Evolutionary conservation across 306 rosid genomes (phyloP).

Genomic region (Vigna nakashimae): DNA sequence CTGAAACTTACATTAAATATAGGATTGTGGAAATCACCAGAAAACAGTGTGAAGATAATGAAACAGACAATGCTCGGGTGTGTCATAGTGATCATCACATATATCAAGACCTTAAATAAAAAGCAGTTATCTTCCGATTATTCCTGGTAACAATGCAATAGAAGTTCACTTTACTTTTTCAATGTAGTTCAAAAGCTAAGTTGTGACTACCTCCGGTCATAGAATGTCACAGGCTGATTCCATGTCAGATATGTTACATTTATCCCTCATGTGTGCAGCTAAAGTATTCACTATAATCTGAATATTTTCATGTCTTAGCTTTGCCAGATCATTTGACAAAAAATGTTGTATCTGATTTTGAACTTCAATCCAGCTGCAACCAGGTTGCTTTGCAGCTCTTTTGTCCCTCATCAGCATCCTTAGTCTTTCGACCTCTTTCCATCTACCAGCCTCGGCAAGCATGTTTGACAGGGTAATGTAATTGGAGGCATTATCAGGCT

Average conservation of each 20-base stretch:
- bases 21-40: conserved; percentile 83
- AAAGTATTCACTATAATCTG: conserved; percentile 50
- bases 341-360: conserved; percentile 62
- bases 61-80: conserved; percentile 90
- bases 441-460: conserved; percentile 76
- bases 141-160: conserved; percentile 49
- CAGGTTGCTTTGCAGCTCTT: conserved; percentile 70
- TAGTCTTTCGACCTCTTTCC: conserved; percentile 76
- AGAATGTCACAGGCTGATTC: conserved; percentile 43
- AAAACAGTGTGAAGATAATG: conserved; percentile 69
- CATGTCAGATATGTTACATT: conserved; percentile 42
- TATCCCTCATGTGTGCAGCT: conserved; percentile 61
- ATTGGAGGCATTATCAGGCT: conserved; percentile 72
- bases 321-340: conserved; percentile 59
- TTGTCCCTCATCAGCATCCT: conserved; percentile 67
- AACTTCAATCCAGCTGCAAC: conserved; percentile 84
- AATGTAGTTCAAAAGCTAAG: conserved; percentile 14
- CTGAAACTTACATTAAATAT: conserved; percentile 75
- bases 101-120: conserved; percentile 91
- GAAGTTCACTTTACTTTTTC: background rate
- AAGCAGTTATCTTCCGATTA: conserved; percentile 80
- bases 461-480: conserved; percentile 79
- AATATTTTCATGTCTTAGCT: conserved; percentile 56
- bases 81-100: conserved; percentile 97
- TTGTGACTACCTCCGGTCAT: conserved; percentile 37